Conservation (phyloP, 2,329 filamentous ascomycete genomes). For the Dactylonectria macrodidyma region DNA sequence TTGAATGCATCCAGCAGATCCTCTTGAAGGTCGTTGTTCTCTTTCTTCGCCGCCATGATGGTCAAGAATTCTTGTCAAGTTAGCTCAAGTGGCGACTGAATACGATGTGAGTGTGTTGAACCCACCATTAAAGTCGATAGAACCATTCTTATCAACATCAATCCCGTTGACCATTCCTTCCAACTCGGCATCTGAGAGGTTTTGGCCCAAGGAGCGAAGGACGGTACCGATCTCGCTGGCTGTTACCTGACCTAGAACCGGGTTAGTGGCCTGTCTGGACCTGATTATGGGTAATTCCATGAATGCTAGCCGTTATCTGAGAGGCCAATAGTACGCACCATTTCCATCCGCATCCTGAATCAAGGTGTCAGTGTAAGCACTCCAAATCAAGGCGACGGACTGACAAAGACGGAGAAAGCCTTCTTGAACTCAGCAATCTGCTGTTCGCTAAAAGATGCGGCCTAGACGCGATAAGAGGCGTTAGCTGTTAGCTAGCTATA, state of each 20-base stretch:
- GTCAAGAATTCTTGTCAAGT: conserved; percentile 83
- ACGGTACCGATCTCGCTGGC: conserved; percentile 92
- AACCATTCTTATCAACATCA: conserved; percentile 92
- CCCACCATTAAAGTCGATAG: conserved; percentile 90
- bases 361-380: neutral
- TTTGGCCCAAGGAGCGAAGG: conserved; percentile 91
- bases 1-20: conserved; percentile 92
- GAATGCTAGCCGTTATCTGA: neutral
- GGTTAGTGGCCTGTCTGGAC: conserved; percentile 9
- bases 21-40: conserved; percentile 91
- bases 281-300: neutral
- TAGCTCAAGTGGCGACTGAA: conserved; percentile 23
- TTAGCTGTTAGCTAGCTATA: neutral
- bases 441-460: conserved; percentile 98
- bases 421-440: conserved; percentile 99
- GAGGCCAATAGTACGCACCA: conserved; percentile 72
- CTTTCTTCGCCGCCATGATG: conserved; percentile 96
- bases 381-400: conserved; percentile 54
- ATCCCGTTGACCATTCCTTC: conserved; percentile 97
- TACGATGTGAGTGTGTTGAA: conserved; percentile 8
- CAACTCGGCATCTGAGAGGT: conserved; percentile 89
- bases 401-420: conserved; percentile 99
- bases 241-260: conserved; percentile 82
- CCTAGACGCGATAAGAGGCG: conserved; percentile 67
- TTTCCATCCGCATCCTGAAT: conserved; percentile 88